Conservation (phyloP, 371 early-diverging fungal genomes). For the Racocetra persica region DNA sequence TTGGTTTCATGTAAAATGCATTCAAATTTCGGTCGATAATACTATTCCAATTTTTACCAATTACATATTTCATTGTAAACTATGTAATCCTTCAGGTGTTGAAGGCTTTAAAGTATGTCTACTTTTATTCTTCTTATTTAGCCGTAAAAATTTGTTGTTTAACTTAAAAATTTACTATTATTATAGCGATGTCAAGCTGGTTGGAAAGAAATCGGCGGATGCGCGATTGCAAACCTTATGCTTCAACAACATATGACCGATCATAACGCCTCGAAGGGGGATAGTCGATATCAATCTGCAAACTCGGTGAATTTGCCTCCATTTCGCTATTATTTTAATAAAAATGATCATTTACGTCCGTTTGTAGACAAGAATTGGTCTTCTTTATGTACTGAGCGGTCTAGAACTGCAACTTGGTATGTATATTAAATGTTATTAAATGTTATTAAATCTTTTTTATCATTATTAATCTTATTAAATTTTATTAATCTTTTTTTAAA, state of each 20-base stretch:
- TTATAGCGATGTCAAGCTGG: constrained; percentile 66
- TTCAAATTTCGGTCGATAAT: constrained; percentile 58
- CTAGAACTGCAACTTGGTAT: constrained; percentile 70
- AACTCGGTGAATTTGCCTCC: constrained; percentile 62
- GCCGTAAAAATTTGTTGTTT: constrained; percentile 42
- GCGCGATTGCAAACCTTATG: constrained; percentile 70
- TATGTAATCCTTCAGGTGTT: constrained; percentile 45
- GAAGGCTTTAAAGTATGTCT: constrained; percentile 44
- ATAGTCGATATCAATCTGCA: constrained; percentile 60
- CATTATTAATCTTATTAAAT: not conserved
- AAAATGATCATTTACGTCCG: constrained; percentile 69
- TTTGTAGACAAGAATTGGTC: constrained; percentile 75
- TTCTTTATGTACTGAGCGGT: constrained; percentile 71
- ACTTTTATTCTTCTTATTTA: constrained; percentile 45
- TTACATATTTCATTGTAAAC: constrained; percentile 65
- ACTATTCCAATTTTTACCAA: constrained; percentile 65
- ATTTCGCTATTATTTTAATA: constrained; percentile 69
- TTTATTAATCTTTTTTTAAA: not conserved
- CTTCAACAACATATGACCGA: constrained; percentile 60
- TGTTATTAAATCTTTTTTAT: not conserved
- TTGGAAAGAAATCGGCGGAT: constrained; percentile 76
- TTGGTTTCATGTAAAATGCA: constrained; percentile 75
- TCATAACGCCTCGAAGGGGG: constrained; percentile 50
- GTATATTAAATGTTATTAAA: not conserved
- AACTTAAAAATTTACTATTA: constrained; percentile 57